phyloP scores from a whole-genome alignment of 1,284 basidiomycete genomes.

The Austroboletus niveus region DNA sequence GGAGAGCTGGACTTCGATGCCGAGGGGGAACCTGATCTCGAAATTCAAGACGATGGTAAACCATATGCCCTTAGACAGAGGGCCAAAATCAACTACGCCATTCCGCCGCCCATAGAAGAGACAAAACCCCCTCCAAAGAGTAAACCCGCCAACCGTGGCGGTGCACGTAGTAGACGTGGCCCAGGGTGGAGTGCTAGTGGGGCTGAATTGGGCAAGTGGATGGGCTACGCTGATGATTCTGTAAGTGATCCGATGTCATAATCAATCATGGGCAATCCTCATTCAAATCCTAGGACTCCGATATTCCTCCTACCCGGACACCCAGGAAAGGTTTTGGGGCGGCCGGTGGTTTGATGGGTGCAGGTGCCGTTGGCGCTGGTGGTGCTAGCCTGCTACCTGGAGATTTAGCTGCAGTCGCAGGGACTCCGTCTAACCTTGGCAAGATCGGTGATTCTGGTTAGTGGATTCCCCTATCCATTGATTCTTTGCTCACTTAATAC shows the following conservation, averaged over 20 bases:
- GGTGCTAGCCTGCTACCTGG: constrained; percentile 54
- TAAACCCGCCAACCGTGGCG: constrained; percentile 27
- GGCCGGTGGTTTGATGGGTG: constrained; percentile 52
- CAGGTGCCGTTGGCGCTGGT: constrained; percentile 43
- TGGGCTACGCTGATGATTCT: constrained; percentile 76
- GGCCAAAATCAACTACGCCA: constrained; percentile 70
- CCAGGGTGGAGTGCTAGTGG: constrained; percentile 77
- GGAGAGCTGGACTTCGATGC: constrained; percentile 33
- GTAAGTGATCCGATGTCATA: constrained; percentile 37
- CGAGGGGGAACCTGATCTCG: constrained; percentile 38
- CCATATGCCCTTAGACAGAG: constrained; percentile 66
- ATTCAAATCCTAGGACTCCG: constrained; percentile 56
- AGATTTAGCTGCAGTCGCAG: constrained; percentile 59
- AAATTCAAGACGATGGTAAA: constrained; percentile 46
- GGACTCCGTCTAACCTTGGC: constrained; percentile 77
- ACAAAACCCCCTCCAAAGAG: constrained; percentile 48
- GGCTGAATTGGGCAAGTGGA: constrained; percentile 70
- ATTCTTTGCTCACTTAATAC: constrained; percentile 10
- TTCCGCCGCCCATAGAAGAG: constrained; percentile 73
- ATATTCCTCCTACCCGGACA: constrained; percentile 55
- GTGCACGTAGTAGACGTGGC: constrained; percentile 41
- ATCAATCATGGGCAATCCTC: neutral
- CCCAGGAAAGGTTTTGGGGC: constrained; percentile 62
- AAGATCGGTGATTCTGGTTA: constrained; percentile 77
- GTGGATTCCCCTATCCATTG: constrained; percentile 12